Base-by-base conservation (phyloP, 2,329 filamentous ascomycete species). In the Cladobotryum mycophilum region DNA sequence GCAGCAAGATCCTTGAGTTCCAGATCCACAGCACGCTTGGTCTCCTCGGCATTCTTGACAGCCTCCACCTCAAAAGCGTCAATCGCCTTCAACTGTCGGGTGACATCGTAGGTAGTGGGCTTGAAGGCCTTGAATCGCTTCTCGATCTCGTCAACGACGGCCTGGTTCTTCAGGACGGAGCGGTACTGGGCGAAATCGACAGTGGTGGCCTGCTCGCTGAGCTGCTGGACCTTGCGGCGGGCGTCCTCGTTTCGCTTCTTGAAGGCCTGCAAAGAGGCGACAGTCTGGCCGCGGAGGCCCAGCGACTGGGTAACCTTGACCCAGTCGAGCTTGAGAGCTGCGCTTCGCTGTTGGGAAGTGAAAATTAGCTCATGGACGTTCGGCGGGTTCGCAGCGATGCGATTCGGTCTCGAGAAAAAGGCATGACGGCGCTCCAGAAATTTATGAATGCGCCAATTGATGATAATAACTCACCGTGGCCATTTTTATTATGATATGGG, bases 241-340 rank as follows among this genome's bases (percentile, higher is more conserved):
- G 89, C 92, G 71, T 96, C 91, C 71, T 99, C 93, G 81, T 97
- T 96, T 78, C 93, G 91, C 85, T 96, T 93, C 84, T 99, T 99
- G 86, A 99, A 99, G 60, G 89, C 82, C 72, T 92, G 86, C 56
- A 99, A 89, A 56, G 92, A 87, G 65, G 86, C 76, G 62, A 89
- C 91, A 62, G 93, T 99, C 78, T 90, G 88, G 72, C 93, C 93
- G 73, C 89, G 89, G 73, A 99, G 89, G 72, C 92, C 92, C 67
- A 99, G 90, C 69, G 92, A 95, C 76, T 82, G 84, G 75, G 86
- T 86, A 68, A 99, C 84, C 79, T 95, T 93, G 77, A 84, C 84
- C 93, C 93, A 99, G 85, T 99, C 93, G 81, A 99, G 84, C 84
- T 97, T 99, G 76, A 95, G 84, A 75, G 92, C 91, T 80, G 92